Base-by-base conservation (phyloP, 2,329 filamentous ascomycete genomes). In the Plenodomus lindquistii region DNA sequence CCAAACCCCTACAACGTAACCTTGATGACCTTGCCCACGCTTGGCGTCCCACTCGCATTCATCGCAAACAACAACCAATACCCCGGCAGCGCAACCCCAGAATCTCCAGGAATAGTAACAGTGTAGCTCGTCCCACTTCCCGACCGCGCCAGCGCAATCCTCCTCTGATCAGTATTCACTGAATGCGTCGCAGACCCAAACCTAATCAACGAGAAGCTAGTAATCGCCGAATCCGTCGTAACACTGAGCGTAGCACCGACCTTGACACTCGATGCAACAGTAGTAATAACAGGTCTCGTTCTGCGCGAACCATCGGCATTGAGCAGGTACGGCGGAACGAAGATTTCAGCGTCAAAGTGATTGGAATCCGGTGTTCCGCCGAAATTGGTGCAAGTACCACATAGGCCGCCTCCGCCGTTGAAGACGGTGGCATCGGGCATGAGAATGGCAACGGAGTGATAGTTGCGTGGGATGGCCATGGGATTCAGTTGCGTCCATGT, bases 111-210 rank as follows among this genome's bases (percentile, higher is more conserved):
- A 4, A 82, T 63, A 1, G 60, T 64, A 3, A 79, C 62, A 0
- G 61, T 71, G 48, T 78, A 81, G 1, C 48, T 64, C 3, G 59
- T 68, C 0, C 65, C 66, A n/a, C 57, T 68, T 0, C 64, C 64
- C 5, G 68, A 21, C 7, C 15, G 24, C 3, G 62, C 69, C 18
- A 82, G 63, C 13, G 77, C 71, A 40, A 85, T 72, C 8, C 81
- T 75, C 18, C 82, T 67, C 69, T 84, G 81, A 62, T 85, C 82
- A 0, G 77, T 84, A 56, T 85, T 81, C 40, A 84, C 75, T 1
- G 79, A 77, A 60, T 84, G 81, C 0, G 82, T 85, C 3, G 71
- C 70, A 3, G 73, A 75, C 1, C 80, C 77, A 38, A 76, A 73
- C 5, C 82, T 73, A 21, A 85, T 63, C 13, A 84, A 60, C 0